These are phyloP conservation scores for Xylaria scruposa DNA, from an alignment of 495 filamentous ascomycete species.

Conservation along the genomic window DNA sequence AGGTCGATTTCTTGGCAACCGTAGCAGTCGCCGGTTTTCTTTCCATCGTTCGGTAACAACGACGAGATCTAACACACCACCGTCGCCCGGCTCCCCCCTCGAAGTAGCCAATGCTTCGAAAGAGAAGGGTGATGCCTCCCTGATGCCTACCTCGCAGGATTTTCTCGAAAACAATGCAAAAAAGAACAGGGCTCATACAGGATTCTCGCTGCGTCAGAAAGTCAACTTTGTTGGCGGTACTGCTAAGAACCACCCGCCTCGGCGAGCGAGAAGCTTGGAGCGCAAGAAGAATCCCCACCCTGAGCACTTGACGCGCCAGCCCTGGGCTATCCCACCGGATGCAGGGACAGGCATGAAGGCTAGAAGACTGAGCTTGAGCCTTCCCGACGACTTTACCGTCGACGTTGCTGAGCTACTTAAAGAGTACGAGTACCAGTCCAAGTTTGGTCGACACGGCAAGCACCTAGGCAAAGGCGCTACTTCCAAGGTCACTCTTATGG, in stretches of 20 bases:
- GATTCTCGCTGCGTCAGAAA: conserved; percentile 51
- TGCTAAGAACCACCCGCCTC: conserved; percentile 34
- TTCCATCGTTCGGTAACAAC: conserved; percentile 53
- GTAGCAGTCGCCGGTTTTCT: conserved; percentile 51
- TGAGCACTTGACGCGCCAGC: conserved; percentile 42
- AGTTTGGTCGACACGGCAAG: conserved; percentile 66
- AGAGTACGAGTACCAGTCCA: conserved; percentile 66
- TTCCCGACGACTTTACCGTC: conserved; percentile 69
- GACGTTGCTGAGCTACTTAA: conserved; percentile 65
- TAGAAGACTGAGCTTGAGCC: conserved; percentile 64
- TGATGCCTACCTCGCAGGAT: conserved; percentile 47
- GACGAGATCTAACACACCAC: conserved; percentile 60
- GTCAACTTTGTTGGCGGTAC: conserved; percentile 36
- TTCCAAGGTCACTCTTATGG: conserved; percentile 74
- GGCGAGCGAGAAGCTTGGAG: conserved; percentile 39
- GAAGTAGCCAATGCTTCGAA: conserved; percentile 43
- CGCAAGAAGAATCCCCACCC: conserved; percentile 36
- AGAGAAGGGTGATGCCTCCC: conserved; percentile 40
- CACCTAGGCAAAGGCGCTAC: conserved; percentile 75
- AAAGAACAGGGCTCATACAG: conserved; percentile 57
- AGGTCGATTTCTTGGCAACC: conserved; percentile 30
- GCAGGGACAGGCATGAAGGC: conserved; percentile 71
- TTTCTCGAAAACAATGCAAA: conserved; percentile 49
- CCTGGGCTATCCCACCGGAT: conserved; percentile 62
- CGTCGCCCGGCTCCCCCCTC: conserved; percentile 55